Conservation (phyloP, 495 filamentous ascomycete genomes). For the Neurospora sublineolata region DNA sequence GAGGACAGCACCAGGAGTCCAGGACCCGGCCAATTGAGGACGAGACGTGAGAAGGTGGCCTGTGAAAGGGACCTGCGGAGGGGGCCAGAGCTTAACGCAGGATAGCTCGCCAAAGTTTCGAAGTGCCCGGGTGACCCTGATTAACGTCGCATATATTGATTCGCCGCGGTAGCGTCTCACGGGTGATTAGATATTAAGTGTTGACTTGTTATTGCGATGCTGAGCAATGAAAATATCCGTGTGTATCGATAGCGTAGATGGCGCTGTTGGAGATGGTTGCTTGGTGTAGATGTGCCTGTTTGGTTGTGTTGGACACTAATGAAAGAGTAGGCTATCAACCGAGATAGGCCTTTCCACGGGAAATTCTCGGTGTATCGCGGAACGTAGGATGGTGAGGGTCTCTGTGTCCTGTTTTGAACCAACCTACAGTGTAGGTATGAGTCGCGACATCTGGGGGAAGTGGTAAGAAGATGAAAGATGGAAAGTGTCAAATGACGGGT, state of each 20-base stretch:
- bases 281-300: background rate
- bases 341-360: background rate
- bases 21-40: conserved; percentile 16
- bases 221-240: background rate
- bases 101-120: conserved; percentile 33
- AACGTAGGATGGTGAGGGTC: background rate
- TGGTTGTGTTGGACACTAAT: background rate
- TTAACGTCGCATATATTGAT: conserved; percentile 36
- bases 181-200: background rate
- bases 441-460: background rate
- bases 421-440: background rate
- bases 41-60: conserved; percentile 1
- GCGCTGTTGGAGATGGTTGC: background rate
- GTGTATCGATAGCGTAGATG: background rate
- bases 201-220: background rate
- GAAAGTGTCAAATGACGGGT: background rate
- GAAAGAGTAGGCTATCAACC: background rate
- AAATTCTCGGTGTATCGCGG: background rate
- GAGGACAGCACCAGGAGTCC: conserved; percentile 1
- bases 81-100: conserved; percentile 28
- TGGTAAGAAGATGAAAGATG: background rate
- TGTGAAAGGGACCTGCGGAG: conserved; percentile 4
- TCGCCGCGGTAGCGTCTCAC: conserved; percentile 7
- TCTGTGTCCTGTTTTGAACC: background rate
- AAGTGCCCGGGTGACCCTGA: conserved; percentile 37